Base-by-base conservation (phyloP, 148 eudicot genomes). In the Vaccinium macrocarpon region DNA sequence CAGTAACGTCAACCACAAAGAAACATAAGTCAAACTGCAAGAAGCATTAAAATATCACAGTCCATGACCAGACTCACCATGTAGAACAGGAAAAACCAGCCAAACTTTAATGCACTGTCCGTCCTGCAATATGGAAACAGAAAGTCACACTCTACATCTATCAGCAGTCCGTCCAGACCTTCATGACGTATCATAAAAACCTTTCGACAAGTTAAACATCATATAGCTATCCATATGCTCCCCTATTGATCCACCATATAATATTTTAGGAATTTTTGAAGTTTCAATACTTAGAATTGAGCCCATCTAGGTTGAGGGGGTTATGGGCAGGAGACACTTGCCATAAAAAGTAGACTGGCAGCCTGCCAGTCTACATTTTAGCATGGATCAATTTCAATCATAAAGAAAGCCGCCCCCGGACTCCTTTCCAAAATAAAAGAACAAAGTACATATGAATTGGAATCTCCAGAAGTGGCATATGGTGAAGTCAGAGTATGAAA, bases 1-100 rank as follows among this genome's bases (percentile, higher is more conserved):
- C 49, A 81, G 77, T 23, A 68, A 16, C 55, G 84, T 72, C 72
- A 85, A 81, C 74, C 48, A 82, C 71, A 78, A 48, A 84, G 59
- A 66, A 82, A 64, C 18, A 75, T 19, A 13, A 81, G 53, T 64
- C 6, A 68, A 75, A 75, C 8, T 38, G 6, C 32, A 4, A 21
- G 73, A 18, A 49, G 35, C 51, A n/a, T 38, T 12, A 78, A 61
- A 50, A 8, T 50, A 42, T 29, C 50, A 50, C 25, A 3, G 59
- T 19, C 23, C 56, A 70, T 50, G 29, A 59, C 50, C 72, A 79
- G 80, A 86, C 96, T 88, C 82, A 94, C 99, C 96, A 95, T 10
- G 89, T 97, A 97, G 81, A 90, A 84, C 87, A 97, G n/a, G 93
- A 97, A 97, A 90, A 97, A 97, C 96, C 96, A 93, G 84, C 99